Percentiles rank a stretch among this genome's conserved stretches.
Conservation (phyloP, 768 basidiomycete species). For the Lentinula raphanica region DNA sequence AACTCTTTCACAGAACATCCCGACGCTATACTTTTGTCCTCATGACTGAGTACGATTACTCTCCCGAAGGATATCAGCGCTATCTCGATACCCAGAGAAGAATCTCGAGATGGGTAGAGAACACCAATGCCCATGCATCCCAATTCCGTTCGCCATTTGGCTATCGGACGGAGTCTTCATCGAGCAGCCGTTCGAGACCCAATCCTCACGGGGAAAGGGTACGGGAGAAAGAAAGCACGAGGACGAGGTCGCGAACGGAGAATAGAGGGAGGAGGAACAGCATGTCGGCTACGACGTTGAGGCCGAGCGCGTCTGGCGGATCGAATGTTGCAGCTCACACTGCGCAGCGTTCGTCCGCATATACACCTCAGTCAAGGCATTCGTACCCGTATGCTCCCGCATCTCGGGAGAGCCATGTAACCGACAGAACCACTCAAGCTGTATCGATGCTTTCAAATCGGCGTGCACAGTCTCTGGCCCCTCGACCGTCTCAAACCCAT, state of each 20-base stretch:
- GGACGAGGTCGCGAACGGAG: neutral
- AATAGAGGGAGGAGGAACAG: neutral
- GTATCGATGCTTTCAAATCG: neutral
- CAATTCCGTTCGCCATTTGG: slow-evolving; percentile 5
- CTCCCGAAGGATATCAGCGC: slow-evolving; percentile 41
- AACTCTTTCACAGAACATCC: neutral
- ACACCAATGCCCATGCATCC: slow-evolving; percentile 22
- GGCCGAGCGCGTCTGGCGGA: neutral
- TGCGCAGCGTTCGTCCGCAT: neutral
- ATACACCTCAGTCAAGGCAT: neutral
- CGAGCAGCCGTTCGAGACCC: neutral
- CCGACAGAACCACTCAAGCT: neutral
- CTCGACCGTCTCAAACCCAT: neutral
- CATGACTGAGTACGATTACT: slow-evolving; percentile 50
- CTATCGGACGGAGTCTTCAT: neutral
- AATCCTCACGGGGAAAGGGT: neutral
- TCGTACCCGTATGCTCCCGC: slow-evolving; percentile 1
- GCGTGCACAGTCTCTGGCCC: neutral
- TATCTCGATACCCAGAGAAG: slow-evolving; percentile 35
- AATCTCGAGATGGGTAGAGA: slow-evolving; percentile 36
- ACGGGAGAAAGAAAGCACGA: neutral
- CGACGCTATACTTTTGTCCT: neutral
- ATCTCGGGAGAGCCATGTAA: neutral
- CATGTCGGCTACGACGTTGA: neutral
- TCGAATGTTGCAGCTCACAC: neutral